phyloP scores from a whole-genome alignment of 495 filamentous ascomycete genomes.

The Annulohypoxylon maeteangense region DNA sequence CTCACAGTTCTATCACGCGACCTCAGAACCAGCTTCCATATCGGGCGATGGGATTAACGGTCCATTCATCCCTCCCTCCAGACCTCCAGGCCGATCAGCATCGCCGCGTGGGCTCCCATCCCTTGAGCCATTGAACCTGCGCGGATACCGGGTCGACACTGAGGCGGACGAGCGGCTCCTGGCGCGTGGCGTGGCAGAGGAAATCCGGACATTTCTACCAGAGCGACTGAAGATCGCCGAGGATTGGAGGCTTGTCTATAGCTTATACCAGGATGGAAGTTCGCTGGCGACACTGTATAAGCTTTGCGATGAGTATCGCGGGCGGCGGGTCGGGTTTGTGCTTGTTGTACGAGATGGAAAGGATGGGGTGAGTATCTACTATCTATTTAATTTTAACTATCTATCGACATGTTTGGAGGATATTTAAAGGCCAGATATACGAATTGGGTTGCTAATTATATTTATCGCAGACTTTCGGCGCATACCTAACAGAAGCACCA shows the following conservation, averaged over 20 bases:
- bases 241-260: conserved; percentile 87
- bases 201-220: conserved; percentile 90
- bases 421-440: neutral
- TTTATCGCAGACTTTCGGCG: conserved; percentile 78
- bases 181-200: conserved; percentile 81
- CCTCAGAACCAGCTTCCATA: conserved; percentile 12
- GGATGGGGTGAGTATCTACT: conserved; percentile 68
- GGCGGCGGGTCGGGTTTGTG: conserved; percentile 83
- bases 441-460: conserved; percentile 2
- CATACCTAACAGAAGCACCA: conserved; percentile 90
- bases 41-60: conserved; percentile 51
- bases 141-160: conserved; percentile 56
- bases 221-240: conserved; percentile 86
- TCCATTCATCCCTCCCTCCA: conserved; percentile 52
- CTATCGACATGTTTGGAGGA: neutral
- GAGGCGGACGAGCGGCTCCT: conserved; percentile 62
- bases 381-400: conserved; percentile 4
- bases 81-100: conserved; percentile 41
- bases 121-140: conserved; percentile 56
- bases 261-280: conserved; percentile 91
- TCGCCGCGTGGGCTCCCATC: conserved; percentile 57
- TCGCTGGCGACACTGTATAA: conserved; percentile 89
- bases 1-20: conserved; percentile 39
- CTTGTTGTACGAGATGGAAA: conserved; percentile 81
- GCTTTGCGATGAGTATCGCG: conserved; percentile 68